Base-by-base conservation (phyloP, 768 basidiomycete genomes). In the Naganishia onofrii region DNA sequence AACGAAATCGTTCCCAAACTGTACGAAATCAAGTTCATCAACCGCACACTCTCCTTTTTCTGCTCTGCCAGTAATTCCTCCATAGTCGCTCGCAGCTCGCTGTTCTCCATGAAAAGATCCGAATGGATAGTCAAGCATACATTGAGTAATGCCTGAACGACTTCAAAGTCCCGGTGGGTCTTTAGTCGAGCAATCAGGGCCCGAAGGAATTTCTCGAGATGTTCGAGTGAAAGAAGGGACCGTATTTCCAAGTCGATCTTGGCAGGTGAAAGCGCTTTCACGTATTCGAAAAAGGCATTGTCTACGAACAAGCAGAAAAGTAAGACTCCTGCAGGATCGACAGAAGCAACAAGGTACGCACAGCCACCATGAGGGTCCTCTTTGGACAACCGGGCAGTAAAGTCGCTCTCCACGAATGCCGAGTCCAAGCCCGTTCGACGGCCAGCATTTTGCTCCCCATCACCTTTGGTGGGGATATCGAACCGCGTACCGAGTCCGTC, bases 81-180 rank as follows among this genome's bases (percentile, higher is more conserved):
- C 76, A 99, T 74, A 23, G 84, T 84, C 3, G 76, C 78, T 66
- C 82, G 81, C 70, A 94, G 75, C 79, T 93, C 93, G 2, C 80
- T 78, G 76, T 91, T 91, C 26, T 71, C 76, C 36, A 92, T 84
- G 34, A 98, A 82, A 0, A 88, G 83, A 67, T 98, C 93, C 3
- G 89, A 89, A 77, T 98, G 94, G 64, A 90, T 84, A 21, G 87
- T 87, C 51, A 98, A 82, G 79, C 96, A 92, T 1, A 95, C 89
- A 72, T 84, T 88, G 75, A 93, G 85, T 77, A 94, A 84, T 0
- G 93, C 86, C 80, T 98, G 93, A 3, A 95, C 90, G 15, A 92
- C 93, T 80, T 99, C 96, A 76, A 96, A 98, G 82, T 99, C 96
- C 57, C 87, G 86, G 73, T 88, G 91, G 8, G 90, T 90, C 38